Percentiles rank a stretch among this genome's conserved stretches.
Evolutionary conservation across 2,329 filamentous ascomycete species (phyloP).

Genomic region (Aspergillus sp.): DNA sequence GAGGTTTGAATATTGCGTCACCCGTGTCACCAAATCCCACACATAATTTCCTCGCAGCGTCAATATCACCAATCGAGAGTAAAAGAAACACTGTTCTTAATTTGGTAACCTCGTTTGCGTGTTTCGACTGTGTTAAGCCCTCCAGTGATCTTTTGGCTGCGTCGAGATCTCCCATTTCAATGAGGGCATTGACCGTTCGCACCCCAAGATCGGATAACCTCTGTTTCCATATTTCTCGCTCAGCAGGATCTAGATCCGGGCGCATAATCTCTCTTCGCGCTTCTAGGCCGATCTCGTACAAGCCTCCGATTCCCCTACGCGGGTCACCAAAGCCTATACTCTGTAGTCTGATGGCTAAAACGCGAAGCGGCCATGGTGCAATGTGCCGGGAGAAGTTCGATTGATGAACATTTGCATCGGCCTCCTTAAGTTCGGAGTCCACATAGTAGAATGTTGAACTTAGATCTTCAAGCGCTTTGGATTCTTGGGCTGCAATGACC

Average conservation of each 20-base stretch:
- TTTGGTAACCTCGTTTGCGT: constrained; percentile 32
- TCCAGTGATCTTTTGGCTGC: constrained; percentile 74
- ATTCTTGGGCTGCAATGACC: constrained; percentile 65
- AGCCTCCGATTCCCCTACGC: constrained; percentile 79
- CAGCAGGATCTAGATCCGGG: constrained; percentile 53
- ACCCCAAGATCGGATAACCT: constrained; percentile 74
- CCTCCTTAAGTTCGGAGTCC: constrained; percentile 26
- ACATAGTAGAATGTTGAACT: constrained; percentile 55
- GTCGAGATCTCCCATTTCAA: constrained; percentile 76
- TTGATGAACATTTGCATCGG: constrained; percentile 58
- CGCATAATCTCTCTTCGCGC: constrained; percentile 62
- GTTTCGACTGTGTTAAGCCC: constrained; percentile 48
- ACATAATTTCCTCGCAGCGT: constrained; percentile 62
- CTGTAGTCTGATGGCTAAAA: constrained; percentile 80
- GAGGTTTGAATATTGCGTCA: constrained; percentile 50
- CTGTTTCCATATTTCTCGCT: constrained; percentile 66
- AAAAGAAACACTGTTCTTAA: constrained; percentile 63
- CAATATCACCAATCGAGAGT: constrained; percentile 75
- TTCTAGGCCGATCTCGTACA: constrained; percentile 83
- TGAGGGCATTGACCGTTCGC: constrained; percentile 54
- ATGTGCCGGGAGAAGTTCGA: constrained; percentile 66
- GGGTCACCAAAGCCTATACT: constrained; percentile 83
- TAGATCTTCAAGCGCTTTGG: constrained; percentile 62
- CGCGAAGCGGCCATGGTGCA: constrained; percentile 82
- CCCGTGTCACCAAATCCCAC: constrained; percentile 39